Evolutionary conservation across 1,284 basidiomycete genomes (phyloP).

Genomic region (Farysia itapuensis): DNA sequence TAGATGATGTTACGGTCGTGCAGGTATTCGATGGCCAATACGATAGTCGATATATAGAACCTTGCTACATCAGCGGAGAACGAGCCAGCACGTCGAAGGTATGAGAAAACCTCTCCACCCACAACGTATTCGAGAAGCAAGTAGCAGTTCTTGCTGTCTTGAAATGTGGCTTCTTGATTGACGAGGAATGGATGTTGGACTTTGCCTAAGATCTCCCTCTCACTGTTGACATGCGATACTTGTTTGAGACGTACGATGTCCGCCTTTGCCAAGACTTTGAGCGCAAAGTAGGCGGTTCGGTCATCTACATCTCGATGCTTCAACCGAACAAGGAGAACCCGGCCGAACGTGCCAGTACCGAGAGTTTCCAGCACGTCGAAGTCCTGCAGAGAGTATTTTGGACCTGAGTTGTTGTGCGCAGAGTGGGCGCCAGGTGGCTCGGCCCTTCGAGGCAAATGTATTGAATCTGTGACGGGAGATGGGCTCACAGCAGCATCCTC

Average conservation of each 20-base stretch:
- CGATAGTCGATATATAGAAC: slow-evolving; percentile 64
- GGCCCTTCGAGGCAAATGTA: too few species aligned
- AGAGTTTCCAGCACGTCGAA: slow-evolving; percentile 44
- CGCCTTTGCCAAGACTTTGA: slow-evolving; percentile 65
- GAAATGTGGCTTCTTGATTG: slow-evolving; percentile 39
- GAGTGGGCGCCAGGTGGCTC: neutral
- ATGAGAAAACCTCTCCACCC: slow-evolving; percentile 65
- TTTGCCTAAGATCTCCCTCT: slow-evolving; percentile 62
- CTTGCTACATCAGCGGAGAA: slow-evolving; percentile 65
- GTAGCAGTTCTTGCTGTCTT: slow-evolving; percentile 65
- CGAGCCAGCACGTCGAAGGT: slow-evolving; percentile 60
- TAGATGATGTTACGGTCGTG: slow-evolving; percentile 53
- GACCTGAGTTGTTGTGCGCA: neutral
- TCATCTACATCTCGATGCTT: slow-evolving; percentile 7
- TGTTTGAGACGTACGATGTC: slow-evolving; percentile 65
- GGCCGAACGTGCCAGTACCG: slow-evolving; percentile 53
- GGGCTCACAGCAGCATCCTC: neutral
- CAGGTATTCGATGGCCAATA: slow-evolving; percentile 61
- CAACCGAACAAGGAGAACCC: slow-evolving; percentile 44
- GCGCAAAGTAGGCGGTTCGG: slow-evolving; percentile 61
- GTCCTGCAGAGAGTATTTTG: slow-evolving; percentile 19
- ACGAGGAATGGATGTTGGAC: slow-evolving; percentile 55
- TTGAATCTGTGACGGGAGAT: neutral
- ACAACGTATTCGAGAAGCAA: slow-evolving; percentile 65
- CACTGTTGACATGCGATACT: slow-evolving; percentile 66